These are phyloP conservation scores for Daldinia concentrica DNA, from an alignment of 495 filamentous ascomycete genomes.

Conservation along the genomic window DNA sequence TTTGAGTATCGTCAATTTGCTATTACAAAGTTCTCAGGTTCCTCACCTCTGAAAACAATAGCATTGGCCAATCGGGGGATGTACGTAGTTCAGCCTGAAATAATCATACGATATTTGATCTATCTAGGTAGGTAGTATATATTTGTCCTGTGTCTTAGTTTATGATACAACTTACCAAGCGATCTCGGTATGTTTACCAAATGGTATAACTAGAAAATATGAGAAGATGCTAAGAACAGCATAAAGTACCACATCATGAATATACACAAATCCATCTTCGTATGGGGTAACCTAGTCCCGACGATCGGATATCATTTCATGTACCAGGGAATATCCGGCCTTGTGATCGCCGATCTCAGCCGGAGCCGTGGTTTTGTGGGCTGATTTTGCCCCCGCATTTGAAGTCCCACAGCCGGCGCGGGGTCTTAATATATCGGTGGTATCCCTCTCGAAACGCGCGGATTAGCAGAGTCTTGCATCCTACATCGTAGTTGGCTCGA, in stretches of 20 bases:
- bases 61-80: not conserved
- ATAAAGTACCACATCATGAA: not conserved
- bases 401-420: constrained; percentile 29
- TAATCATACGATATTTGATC: constrained; percentile 6
- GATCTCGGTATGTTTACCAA: not conserved
- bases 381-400: constrained; percentile 31
- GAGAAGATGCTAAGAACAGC: not conserved
- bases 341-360: constrained; percentile 25
- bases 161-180: not conserved
- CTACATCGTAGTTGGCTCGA: not conserved
- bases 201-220: not conserved
- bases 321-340: constrained; percentile 1
- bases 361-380: constrained; percentile 27
- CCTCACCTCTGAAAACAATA: constrained; percentile 69
- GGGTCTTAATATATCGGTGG: constrained; percentile 25
- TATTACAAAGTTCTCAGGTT: constrained; percentile 80
- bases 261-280: not conserved
- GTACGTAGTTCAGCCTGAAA: constrained; percentile 1
- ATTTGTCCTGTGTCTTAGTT: constrained; percentile 1
- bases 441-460: constrained; percentile 13
- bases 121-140: constrained; percentile 10
- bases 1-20: constrained; percentile 88
- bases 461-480: constrained; percentile 10
- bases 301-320: not conserved
- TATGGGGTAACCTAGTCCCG: not conserved